phyloP scores from a whole-genome alignment of 768 basidiomycete genomes.

The Termitomyces sp. region DNA sequence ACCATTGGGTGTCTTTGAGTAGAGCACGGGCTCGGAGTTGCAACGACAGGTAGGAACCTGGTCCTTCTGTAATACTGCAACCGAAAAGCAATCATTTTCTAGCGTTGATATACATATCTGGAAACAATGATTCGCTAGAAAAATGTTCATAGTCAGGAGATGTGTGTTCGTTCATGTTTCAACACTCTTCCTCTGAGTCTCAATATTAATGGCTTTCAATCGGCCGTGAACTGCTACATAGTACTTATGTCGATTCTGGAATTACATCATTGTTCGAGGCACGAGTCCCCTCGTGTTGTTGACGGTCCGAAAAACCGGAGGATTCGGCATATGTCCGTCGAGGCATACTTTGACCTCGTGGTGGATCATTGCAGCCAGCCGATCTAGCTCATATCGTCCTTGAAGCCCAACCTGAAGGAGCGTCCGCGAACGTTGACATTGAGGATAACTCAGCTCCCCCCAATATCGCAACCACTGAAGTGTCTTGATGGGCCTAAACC shows the following conservation, averaged over 20 bases:
- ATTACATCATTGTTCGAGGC: neutral
- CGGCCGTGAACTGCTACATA: neutral
- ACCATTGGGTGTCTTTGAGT: neutral
- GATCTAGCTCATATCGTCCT: conserved; percentile 1
- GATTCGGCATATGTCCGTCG: neutral
- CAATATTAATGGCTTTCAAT: too few species aligned
- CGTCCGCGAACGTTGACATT: neutral
- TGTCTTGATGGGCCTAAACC: conserved; percentile 3
- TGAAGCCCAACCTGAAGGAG: neutral
- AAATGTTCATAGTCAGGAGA: neutral
- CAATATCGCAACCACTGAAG: neutral
- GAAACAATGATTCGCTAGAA: neutral
- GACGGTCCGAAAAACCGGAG: conserved; percentile 4
- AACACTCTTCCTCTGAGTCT: neutral
- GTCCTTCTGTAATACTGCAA: neutral
- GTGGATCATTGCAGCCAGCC: conserved; percentile 1
- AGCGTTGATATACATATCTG: neutral
- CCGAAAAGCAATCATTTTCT: neutral
- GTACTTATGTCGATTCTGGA: neutral
- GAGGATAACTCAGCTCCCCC: neutral
- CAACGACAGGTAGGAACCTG: neutral
- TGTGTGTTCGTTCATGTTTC: conserved; percentile 1
- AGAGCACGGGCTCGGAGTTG: neutral
- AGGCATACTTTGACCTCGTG: conserved; percentile 8
- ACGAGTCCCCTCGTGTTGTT: conserved; percentile 5